Conservation (phyloP, 768 basidiomycete genomes). For the Mycena metata region DNA sequence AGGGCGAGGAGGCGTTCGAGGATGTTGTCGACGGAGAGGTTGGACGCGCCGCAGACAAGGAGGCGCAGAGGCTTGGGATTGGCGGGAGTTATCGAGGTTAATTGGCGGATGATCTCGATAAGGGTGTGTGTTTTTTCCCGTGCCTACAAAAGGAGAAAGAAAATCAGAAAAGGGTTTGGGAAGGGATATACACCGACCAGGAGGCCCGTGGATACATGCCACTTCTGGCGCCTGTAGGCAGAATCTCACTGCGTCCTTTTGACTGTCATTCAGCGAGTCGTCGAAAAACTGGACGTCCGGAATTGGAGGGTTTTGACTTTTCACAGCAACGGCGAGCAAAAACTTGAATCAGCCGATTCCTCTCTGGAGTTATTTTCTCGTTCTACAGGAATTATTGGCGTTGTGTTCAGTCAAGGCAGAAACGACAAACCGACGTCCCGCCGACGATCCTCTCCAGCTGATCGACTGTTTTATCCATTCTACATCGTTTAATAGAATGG, state of each 20-base stretch:
- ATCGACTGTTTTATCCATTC: constrained; percentile 90
- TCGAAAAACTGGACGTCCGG: constrained; percentile 77
- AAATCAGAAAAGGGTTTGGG: background rate
- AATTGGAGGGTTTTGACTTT: constrained; percentile 55
- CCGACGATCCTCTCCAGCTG: constrained; percentile 65
- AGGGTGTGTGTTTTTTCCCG: constrained; percentile 97
- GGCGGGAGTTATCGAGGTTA: constrained; percentile 62
- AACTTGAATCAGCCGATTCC: constrained; percentile 71
- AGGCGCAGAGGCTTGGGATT: constrained; percentile 71
- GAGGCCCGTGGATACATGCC: constrained; percentile 97
- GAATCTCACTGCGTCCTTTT: constrained; percentile 86
- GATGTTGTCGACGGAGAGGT: constrained; percentile 96
- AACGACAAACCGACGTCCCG: constrained; percentile 34
- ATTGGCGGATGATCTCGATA: constrained; percentile 92
- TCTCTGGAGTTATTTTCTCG: constrained; percentile 58
- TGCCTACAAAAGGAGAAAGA: constrained; percentile 63
- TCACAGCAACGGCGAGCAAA: constrained; percentile 75
- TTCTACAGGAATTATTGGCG: constrained; percentile 46
- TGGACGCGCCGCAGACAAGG: constrained; percentile 93
- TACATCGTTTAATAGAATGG: constrained; percentile 42
- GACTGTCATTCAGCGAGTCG: constrained; percentile 81
- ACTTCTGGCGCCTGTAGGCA: constrained; percentile 86
- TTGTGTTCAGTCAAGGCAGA: background rate
- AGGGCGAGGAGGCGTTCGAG: constrained; percentile 84
- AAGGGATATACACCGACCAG: constrained; percentile 74